These are phyloP conservation scores for Takashimella tepidaria DNA, from an alignment of 1,284 basidiomycete genomes.

Conservation along the genomic window DNA sequence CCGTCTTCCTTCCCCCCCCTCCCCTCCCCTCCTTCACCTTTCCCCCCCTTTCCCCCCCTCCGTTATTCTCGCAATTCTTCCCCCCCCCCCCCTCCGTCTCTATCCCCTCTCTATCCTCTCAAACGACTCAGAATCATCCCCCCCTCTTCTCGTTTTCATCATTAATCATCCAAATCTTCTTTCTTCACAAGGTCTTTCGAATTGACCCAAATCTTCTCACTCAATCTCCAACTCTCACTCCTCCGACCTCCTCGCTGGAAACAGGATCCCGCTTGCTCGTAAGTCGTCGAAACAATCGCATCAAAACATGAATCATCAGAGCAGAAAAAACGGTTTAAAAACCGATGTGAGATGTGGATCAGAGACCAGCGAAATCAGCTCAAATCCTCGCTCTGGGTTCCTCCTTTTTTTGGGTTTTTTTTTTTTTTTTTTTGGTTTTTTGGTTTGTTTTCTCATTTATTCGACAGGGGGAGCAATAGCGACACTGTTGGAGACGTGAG, in stretches of 20 bases:
- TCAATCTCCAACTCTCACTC: background rate
- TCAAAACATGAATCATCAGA: too few species aligned
- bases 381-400: too few species aligned
- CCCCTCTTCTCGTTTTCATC: constrained; percentile 3
- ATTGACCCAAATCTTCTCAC: constrained; percentile 1
- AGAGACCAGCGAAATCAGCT: too few species aligned
- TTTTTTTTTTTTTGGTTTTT: too few species aligned
- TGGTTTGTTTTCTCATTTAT: too few species aligned
- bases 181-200: too few species aligned
- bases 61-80: background rate
- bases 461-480: too few species aligned
- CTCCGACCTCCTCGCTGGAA: constrained; percentile 34
- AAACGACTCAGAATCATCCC: background rate
- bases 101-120: background rate
- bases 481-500: too few species aligned
- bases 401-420: too few species aligned
- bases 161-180: background rate
- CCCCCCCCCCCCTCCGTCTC: background rate
- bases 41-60: background rate
- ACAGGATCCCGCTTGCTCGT: constrained; percentile 46
- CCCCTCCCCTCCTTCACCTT: background rate
- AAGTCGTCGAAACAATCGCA: too few species aligned
- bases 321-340: too few species aligned
- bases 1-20: constrained; percentile 6
- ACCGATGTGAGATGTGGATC: too few species aligned